Evolutionary conservation across 306 rosid genomes (phyloP).

Genomic region (Castanospermum australe): DNA sequence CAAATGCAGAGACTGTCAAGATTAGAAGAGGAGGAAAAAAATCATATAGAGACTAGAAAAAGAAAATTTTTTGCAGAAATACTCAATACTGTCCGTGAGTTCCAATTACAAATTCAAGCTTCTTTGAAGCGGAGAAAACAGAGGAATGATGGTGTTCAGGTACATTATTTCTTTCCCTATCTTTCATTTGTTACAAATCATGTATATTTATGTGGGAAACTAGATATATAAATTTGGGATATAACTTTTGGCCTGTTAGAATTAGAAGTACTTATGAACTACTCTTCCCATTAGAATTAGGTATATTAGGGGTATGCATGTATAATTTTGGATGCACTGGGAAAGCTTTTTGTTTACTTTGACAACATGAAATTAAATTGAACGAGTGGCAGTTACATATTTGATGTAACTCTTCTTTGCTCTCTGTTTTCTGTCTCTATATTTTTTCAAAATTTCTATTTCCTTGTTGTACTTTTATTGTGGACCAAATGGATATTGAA

Average conservation of each 20-base stretch:
- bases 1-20: conserved; percentile 86
- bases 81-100: conserved; percentile 91
- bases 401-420: neutral
- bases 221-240: neutral
- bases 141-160: conserved; percentile 87
- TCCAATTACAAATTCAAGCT: conserved; percentile 93
- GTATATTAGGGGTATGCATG: neutral
- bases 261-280: neutral
- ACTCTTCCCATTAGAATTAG: neutral
- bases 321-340: neutral
- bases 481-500: neutral
- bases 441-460: neutral
- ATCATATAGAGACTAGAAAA: conserved; percentile 80
- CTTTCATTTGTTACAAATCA: conserved; percentile 11
- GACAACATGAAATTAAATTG: neutral
- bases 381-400: neutral
- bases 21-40: conserved; percentile 88
- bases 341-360: neutral
- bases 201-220: conserved; percentile 10
- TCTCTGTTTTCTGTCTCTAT: neutral
- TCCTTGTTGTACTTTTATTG: neutral
- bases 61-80: conserved; percentile 88
- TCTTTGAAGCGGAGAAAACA: conserved; percentile 91
- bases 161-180: conserved; percentile 29
- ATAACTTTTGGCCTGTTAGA: neutral